Evolutionary conservation across 2,329 filamentous ascomycete genomes (phyloP), one percentile per base, ranked within the genome.

Genomic region (Pseudogymnoascus pannorum): DNA sequence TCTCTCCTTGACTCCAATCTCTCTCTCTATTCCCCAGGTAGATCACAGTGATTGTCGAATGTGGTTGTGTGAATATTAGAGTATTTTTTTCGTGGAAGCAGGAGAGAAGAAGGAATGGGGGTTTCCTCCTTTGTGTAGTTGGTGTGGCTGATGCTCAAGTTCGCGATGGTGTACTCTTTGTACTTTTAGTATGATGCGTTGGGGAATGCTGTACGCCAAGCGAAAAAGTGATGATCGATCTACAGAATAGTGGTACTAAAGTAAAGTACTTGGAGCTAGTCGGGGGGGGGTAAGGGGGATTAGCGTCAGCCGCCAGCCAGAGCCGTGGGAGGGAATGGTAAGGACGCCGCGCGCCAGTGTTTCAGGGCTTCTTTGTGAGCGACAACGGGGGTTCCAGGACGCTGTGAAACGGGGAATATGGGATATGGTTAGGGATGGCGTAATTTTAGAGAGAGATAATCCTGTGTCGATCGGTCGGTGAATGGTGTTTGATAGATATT

Each of bases 161-260:
- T 33, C 33, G 26, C 29, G 54, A 58, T 33, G 54, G 24, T 2
- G 26, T 48, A 22, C n/a, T n/a, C n/a, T n/a, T n/a, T n/a, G n/a
- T n/a, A n/a, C n/a, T n/a, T n/a, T n/a, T 9, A 8, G 6, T 20
- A 5, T 11, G 24, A 31, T 57, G 26, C 18, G 20, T 36, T 31
- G 33, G 11, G 54, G 29, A 58, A 29, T 20, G 20, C 18, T 24
- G 29, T 14, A 58, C 16, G 29, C 54, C 42, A 51, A 51, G 42
- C 42, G 42, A 51, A 51, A 51, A 51, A 26, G 22, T 51, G 42
- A 51, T 51, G 42, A 51, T 51, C 42, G 42, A 51, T 51, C 42
- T 29, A 8, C 42, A 51, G 6, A 44, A 12, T 24, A 12, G 40
- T 29, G 26, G 26, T 29, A 29, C 26, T 29, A 29, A 4, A 29